Evolutionary conservation across 257 asterid genomes (phyloP).

Genomic region (Solanum sejunctum): DNA sequence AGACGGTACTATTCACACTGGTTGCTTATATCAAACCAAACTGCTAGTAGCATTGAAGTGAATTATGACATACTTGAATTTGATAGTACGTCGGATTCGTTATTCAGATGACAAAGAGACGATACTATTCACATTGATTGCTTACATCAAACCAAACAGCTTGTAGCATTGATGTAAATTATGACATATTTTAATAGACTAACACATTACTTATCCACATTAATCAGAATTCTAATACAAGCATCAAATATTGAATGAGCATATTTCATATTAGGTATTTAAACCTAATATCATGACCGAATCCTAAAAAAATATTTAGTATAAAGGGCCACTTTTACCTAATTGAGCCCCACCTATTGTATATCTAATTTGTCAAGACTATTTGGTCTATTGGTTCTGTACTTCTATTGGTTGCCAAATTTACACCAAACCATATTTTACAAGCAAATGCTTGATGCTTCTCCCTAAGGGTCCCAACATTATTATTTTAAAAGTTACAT

Average conservation of each 20-base stretch:
- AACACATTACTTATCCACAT: rapidly evolving
- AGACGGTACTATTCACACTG: too few species aligned
- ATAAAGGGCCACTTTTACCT: neutral
- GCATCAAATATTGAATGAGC: neutral
- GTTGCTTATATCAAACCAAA: neutral
- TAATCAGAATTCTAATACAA: neutral
- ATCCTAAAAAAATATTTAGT: neutral
- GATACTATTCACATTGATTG: too few species aligned
- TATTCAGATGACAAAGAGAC: too few species aligned
- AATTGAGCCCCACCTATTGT: neutral
- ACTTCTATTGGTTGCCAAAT: neutral
- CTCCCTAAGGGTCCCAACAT: neutral
- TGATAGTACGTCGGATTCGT: neutral
- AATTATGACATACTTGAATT: neutral
- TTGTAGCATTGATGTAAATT: neutral
- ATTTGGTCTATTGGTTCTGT: neutral
- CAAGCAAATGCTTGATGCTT: neutral
- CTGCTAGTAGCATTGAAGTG: neutral
- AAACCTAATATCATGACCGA: neutral
- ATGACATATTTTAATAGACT: too few species aligned
- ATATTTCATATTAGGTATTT: too few species aligned
- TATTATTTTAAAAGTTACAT: neutral
- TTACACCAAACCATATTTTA: neutral
- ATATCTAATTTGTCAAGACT: neutral
- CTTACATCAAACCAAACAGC: neutral